These are phyloP conservation scores for Silene conica DNA, from an alignment of 148 eudicot genomes.

Conservation along the genomic window DNA sequence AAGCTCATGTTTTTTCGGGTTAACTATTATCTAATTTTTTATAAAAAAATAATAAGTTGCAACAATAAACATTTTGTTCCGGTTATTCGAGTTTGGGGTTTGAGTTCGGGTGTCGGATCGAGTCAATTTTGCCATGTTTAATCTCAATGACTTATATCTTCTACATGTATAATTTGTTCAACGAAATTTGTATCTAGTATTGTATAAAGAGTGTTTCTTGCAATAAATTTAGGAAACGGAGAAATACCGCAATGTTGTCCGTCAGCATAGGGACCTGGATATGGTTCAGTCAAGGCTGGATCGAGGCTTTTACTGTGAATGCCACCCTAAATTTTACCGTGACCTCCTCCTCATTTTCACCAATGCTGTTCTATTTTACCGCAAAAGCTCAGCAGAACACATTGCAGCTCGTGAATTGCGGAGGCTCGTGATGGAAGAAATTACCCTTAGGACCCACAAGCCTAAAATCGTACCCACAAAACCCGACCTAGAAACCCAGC, in stretches of 20 bases:
- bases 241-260: conserved; percentile 34
- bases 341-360: conserved; percentile 48
- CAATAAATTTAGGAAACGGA: conserved; percentile 33
- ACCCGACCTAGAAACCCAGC: conserved; percentile 24
- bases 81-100: too few species aligned
- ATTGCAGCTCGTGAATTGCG: conserved; percentile 38
- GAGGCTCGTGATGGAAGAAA: conserved; percentile 29
- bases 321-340: conserved; percentile 40
- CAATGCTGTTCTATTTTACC: conserved; percentile 44
- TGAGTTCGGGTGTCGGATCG: too few species aligned
- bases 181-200: too few species aligned
- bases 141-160: too few species aligned
- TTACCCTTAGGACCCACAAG: conserved; percentile 9
- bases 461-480: conserved; percentile 14
- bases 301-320: conserved; percentile 34
- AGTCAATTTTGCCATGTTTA: too few species aligned
- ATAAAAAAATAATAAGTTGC: too few species aligned
- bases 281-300: conserved; percentile 35
- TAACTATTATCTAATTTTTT: too few species aligned
- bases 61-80: too few species aligned
- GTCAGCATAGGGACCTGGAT: conserved; percentile 48
- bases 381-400: conserved; percentile 38
- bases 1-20: too few species aligned
- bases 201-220: too few species aligned
- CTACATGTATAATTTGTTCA: too few species aligned